Evolutionary conservation across 2,329 filamentous ascomycete genomes (phyloP).

Genomic region (Lasiodiplodia gonubiensis): DNA sequence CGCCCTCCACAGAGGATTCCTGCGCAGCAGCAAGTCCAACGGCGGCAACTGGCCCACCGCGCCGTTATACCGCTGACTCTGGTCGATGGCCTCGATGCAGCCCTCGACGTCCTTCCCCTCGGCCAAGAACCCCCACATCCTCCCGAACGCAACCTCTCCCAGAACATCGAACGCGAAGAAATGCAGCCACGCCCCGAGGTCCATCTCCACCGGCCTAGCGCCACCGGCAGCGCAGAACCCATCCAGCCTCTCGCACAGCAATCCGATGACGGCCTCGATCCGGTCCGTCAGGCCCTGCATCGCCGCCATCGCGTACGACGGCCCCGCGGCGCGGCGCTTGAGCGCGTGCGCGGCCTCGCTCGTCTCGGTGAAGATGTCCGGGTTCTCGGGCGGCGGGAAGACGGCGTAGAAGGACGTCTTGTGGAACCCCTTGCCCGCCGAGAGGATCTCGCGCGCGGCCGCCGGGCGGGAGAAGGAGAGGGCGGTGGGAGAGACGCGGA

Average conservation of each 20-base stretch:
- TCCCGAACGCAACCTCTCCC: conserved; percentile 31
- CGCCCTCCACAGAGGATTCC: conserved; percentile 18
- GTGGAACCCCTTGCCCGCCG: conserved; percentile 56
- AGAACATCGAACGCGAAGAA: conserved; percentile 36
- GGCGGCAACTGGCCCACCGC: conserved; percentile 26
- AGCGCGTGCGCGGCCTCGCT: conserved; percentile 55
- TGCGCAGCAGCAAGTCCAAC: conserved; percentile 15
- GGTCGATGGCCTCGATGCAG: conserved; percentile 24
- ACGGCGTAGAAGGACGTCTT: conserved; percentile 28
- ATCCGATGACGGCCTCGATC: conserved; percentile 37
- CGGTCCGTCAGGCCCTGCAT: conserved; percentile 37
- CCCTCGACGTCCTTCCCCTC: conserved; percentile 32
- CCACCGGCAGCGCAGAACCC: conserved; percentile 32
- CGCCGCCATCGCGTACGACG: conserved; percentile 36
- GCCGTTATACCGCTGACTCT: conserved; percentile 41
- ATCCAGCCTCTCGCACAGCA: conserved; percentile 36
- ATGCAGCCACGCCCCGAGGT: conserved; percentile 49
- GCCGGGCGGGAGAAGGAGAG: conserved; percentile 75
- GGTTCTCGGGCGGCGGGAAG: conserved; percentile 26
- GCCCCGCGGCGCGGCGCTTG: conserved; percentile 27
- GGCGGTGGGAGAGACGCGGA: conserved; percentile 80
- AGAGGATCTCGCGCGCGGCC: conserved; percentile 72
- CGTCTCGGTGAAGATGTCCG: conserved; percentile 51
- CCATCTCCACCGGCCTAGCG: conserved; percentile 30
- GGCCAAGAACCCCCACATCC: conserved; percentile 31